Percentiles rank a stretch among this genome's conserved stretches.
phyloP scores from a whole-genome alignment of 352 stramenopile species.

The Phytopythium delawarense region DNA sequence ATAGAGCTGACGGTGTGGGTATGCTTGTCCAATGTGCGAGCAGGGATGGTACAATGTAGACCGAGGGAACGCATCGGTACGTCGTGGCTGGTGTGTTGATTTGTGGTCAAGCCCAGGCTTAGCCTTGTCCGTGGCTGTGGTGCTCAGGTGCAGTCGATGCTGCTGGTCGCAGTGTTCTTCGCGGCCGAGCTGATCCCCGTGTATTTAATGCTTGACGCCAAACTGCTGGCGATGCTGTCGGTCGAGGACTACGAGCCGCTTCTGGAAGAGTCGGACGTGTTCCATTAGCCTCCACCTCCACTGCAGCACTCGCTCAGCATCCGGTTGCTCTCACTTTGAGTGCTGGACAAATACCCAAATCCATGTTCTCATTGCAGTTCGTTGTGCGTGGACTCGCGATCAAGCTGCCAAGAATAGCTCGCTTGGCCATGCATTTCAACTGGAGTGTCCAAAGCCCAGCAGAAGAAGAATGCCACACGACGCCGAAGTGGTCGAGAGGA shows the following conservation, averaged over 20 bases:
- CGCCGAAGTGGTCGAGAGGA: background rate
- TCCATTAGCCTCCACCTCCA: conserved; percentile 20
- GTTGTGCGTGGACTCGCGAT: background rate
- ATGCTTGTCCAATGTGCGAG: background rate
- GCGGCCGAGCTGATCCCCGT: conserved; percentile 73
- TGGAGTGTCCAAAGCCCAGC: background rate
- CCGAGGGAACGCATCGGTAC: conserved; percentile 59
- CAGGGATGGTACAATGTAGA: conserved; percentile 85
- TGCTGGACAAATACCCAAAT: background rate
- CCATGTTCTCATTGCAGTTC: background rate
- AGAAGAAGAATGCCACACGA: background rate
- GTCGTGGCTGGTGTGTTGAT: background rate
- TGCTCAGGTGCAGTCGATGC: conserved; percentile 70
- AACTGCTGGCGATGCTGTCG: conserved; percentile 73
- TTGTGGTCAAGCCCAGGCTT: too few species aligned
- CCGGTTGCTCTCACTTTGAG: background rate
- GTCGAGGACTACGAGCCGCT: conserved; percentile 78
- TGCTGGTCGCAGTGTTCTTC: conserved; percentile 79
- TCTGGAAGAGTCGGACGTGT: conserved; percentile 56
- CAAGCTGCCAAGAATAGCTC: background rate
- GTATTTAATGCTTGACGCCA: conserved; percentile 71
- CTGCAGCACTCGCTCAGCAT: background rate
- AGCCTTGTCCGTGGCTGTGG: background rate
- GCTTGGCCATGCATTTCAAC: background rate
- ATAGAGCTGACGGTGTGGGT: conserved; percentile 2